phyloP scores from a whole-genome alignment of 176 grass and related monocot species.

The Avena atlantica region DNA sequence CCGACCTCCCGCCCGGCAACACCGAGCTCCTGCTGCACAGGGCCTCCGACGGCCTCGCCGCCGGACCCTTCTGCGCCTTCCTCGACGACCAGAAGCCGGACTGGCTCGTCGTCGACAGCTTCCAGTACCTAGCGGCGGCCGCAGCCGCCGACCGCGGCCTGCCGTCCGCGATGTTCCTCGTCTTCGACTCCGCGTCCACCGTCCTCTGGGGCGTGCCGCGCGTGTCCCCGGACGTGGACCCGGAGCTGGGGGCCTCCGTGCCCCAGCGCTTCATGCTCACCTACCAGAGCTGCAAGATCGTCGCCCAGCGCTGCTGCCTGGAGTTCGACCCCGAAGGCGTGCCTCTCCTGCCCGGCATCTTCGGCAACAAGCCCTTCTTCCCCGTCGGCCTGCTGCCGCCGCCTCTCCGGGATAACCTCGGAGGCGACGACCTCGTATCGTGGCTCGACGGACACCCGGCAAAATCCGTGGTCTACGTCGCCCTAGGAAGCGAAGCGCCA shows the following conservation, averaged over 20 bases:
- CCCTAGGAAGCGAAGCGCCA: background rate
- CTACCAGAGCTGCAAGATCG: background rate
- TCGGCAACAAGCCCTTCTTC: background rate
- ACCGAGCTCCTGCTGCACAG: background rate
- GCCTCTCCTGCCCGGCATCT: background rate
- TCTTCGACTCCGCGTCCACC: background rate
- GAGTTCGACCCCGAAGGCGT: background rate
- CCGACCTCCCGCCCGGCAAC: background rate
- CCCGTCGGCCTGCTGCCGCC: background rate
- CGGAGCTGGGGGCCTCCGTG: background rate
- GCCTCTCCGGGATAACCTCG: background rate
- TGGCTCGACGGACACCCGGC: background rate
- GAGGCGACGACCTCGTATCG: background rate
- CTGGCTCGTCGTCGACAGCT: background rate
- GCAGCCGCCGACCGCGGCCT: background rate
- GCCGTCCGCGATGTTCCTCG: background rate
- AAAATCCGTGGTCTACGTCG: background rate
- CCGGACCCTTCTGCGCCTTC: background rate
- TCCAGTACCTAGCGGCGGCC: background rate
- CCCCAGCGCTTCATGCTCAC: background rate
- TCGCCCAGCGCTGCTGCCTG: background rate
- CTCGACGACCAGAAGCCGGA: background rate
- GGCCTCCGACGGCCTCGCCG: background rate
- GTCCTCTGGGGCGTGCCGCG: no score
- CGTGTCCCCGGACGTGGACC: background rate